Percentiles rank a stretch among this genome's conserved stretches.
phyloP scores from a whole-genome alignment of 2,329 filamentous ascomycete genomes.

The Triangularia verruculosa region DNA sequence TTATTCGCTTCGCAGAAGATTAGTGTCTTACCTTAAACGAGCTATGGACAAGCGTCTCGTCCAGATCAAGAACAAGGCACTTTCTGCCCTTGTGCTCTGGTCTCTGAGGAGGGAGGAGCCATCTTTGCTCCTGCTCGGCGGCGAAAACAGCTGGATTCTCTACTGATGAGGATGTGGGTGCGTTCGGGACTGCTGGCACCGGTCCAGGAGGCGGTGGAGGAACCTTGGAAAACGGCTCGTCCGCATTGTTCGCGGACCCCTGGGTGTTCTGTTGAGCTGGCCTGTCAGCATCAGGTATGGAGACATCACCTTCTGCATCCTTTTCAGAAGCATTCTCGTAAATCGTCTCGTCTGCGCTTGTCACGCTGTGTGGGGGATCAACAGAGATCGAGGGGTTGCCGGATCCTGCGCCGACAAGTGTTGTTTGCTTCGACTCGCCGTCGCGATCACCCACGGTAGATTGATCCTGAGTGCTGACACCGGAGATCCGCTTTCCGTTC shows the following conservation, averaged over 20 bases:
- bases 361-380: constrained; percentile 36
- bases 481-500: constrained; percentile 45
- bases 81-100: constrained; percentile 83
- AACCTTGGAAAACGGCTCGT: constrained; percentile 41
- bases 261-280: constrained; percentile 44
- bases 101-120: constrained; percentile 76
- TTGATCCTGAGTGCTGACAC: constrained; percentile 47
- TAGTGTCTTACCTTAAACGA: constrained; percentile 80
- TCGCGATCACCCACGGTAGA: constrained; percentile 41
- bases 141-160: constrained; percentile 45
- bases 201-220: constrained; percentile 49
- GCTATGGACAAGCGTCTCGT: constrained; percentile 96
- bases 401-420: constrained; percentile 32
- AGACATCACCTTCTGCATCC: constrained; percentile 59
- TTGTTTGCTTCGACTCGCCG: constrained; percentile 47
- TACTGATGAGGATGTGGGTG: constrained; percentile 37
- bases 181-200: constrained; percentile 35
- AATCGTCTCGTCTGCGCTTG: constrained; percentile 25
- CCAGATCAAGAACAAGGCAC: constrained; percentile 90
- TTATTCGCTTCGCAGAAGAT: not conserved
- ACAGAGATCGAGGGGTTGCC: constrained; percentile 41
- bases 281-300: constrained; percentile 63
- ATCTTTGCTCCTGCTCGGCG: constrained; percentile 54
- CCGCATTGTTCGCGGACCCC: constrained; percentile 33
- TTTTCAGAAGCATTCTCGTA: constrained; percentile 32